Conservation (phyloP, 2,329 filamentous ascomycete species). For the Zalaria sp. region DNA sequence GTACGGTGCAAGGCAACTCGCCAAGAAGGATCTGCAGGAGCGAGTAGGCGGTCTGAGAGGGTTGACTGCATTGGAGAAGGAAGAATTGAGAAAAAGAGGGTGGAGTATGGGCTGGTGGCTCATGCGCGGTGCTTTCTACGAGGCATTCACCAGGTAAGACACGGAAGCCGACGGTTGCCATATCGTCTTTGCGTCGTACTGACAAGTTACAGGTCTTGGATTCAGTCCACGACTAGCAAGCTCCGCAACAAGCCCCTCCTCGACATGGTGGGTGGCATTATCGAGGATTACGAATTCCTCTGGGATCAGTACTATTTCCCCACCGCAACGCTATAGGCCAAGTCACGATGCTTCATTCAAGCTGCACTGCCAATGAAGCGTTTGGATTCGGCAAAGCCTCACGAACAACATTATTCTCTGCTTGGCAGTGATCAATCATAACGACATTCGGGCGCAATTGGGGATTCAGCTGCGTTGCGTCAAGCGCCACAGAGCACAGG, state of each 20-base stretch:
- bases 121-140: slow-evolving; percentile 94
- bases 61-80: slow-evolving; percentile 71
- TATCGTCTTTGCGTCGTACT: slow-evolving; percentile 7
- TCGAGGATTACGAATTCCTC: slow-evolving; percentile 93
- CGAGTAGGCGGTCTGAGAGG: slow-evolving; percentile 59
- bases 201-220: slow-evolving; percentile 33
- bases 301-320: slow-evolving; percentile 98
- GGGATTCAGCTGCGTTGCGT: too few species aligned
- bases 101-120: slow-evolving; percentile 92
- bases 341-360: too few species aligned
- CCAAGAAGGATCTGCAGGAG: slow-evolving; percentile 49
- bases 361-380: too few species aligned
- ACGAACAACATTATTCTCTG: too few species aligned
- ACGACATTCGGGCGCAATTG: too few species aligned
- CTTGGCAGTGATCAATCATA: too few species aligned
- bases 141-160: slow-evolving; percentile 61
- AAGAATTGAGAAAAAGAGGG: slow-evolving; percentile 76
- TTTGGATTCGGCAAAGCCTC: too few species aligned
- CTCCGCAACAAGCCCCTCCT: slow-evolving; percentile 62
- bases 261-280: slow-evolving; percentile 65
- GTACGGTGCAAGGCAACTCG: slow-evolving; percentile 75
- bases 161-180: too few species aligned
- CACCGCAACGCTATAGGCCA: slow-evolving; percentile 39
- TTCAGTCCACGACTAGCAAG: slow-evolving; percentile 56
- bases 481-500: too few species aligned